Percentiles rank a stretch among this genome's conserved stretches.
Evolutionary conservation across 2,329 filamentous ascomycete species (phyloP).

Genomic region (Ramularia endophylla): DNA sequence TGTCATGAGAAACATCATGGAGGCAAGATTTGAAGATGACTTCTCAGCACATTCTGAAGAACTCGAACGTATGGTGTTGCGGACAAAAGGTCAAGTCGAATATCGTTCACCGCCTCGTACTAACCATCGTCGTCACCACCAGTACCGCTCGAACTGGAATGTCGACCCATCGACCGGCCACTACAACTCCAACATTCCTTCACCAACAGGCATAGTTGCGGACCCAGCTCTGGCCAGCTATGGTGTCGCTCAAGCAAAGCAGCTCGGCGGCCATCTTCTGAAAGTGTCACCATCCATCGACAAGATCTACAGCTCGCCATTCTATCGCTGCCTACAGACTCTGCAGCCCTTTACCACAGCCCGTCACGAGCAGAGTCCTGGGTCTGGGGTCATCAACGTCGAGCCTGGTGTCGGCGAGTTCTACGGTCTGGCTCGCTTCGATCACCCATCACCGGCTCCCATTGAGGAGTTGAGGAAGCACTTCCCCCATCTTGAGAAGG

Average conservation of each 20-base stretch:
- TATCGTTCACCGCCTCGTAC: constrained; percentile 2
- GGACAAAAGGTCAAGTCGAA: background rate
- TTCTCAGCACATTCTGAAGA: constrained; percentile 1
- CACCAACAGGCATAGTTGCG: constrained; percentile 80
- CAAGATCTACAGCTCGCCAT: constrained; percentile 75
- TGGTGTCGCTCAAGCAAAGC: constrained; percentile 73
- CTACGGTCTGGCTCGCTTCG: constrained; percentile 81
- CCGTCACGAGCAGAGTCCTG: constrained; percentile 34
- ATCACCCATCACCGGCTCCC: constrained; percentile 72
- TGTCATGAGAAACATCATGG: background rate
- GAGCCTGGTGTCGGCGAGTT: constrained; percentile 63
- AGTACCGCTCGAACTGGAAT: constrained; percentile 89
- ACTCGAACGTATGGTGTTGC: no score
- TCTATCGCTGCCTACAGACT: constrained; percentile 83
- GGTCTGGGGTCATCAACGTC: constrained; percentile 26
- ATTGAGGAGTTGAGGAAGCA: constrained; percentile 56
- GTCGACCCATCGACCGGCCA: constrained; percentile 74
- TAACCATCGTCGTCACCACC: constrained; percentile 10
- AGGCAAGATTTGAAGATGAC: constrained; percentile 2
- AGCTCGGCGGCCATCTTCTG: constrained; percentile 63
- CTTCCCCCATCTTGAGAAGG: constrained; percentile 57
- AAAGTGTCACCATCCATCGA: constrained; percentile 62
- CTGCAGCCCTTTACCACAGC: constrained; percentile 61
- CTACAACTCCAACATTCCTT: constrained; percentile 67
- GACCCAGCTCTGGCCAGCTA: constrained; percentile 85